These are phyloP conservation scores for Trichoderma sp. DNA, from an alignment of 2,329 filamentous ascomycete genomes.

Conservation along the genomic window DNA sequence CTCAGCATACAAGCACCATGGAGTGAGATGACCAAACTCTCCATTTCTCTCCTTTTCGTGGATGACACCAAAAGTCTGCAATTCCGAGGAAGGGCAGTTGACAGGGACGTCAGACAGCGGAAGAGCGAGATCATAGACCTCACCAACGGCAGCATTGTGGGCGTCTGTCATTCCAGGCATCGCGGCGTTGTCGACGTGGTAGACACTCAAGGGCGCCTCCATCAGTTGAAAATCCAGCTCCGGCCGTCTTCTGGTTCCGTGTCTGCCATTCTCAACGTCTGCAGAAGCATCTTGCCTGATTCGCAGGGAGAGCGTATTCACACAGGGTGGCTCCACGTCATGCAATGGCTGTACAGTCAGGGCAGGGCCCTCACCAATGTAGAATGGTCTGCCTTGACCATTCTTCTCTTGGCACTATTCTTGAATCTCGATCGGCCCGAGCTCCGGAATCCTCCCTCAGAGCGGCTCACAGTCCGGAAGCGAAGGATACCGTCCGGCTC, in stretches of 20 bases:
- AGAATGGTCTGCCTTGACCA: conserved; percentile 71
- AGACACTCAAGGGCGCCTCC: conserved; percentile 62
- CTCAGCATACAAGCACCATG: conserved; percentile 75
- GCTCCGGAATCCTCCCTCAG: conserved; percentile 33
- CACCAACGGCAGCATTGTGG: conserved; percentile 51
- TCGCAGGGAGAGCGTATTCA: conserved; percentile 63
- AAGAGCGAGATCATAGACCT: conserved; percentile 52
- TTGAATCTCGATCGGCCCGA: conserved; percentile 57
- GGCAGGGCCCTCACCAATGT: conserved; percentile 51
- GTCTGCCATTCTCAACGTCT: conserved; percentile 60
- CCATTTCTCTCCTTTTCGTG: conserved; percentile 61
- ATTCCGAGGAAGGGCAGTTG: conserved; percentile 54
- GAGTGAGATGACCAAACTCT: conserved; percentile 69
- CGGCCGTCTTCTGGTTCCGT: conserved; percentile 67
- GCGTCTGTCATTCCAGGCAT: conserved; percentile 60
- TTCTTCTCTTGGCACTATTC: conserved; percentile 66
- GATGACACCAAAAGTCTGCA: conserved; percentile 64
- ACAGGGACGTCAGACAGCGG: conserved; percentile 54
- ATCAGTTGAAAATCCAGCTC: conserved; percentile 69
- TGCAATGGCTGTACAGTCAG: conserved; percentile 65
- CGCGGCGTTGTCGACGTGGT: conserved; percentile 67
- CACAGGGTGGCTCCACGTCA: conserved; percentile 72
- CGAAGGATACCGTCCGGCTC: conserved; percentile 42
- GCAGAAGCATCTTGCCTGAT: conserved; percentile 64
- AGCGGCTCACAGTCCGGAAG: conserved; percentile 38